These are phyloP conservation scores for Dipteronia dyeriana DNA, from an alignment of 345 rosid species.

Conservation along the genomic window DNA sequence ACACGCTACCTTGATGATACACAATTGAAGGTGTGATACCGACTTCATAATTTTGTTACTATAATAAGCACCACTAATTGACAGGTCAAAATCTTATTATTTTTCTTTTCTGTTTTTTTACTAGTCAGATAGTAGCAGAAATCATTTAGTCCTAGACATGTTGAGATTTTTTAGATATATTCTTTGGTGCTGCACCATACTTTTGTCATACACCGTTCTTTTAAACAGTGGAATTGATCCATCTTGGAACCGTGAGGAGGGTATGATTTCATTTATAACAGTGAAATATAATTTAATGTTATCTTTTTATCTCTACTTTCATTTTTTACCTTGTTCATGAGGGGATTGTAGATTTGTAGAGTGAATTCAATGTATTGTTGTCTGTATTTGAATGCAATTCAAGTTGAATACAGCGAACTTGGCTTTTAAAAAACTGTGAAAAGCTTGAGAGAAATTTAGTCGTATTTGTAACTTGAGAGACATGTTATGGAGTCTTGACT, in stretches of 20 bases:
- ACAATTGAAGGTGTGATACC: slow-evolving; percentile 8
- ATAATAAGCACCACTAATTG: neutral
- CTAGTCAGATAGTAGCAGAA: neutral
- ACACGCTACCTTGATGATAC: slow-evolving; percentile 9
- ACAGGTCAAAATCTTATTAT: neutral
- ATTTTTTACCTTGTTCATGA: neutral
- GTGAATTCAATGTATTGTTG: neutral
- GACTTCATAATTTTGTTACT: slow-evolving; percentile 13
- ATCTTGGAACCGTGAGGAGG: neutral
- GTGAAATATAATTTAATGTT: neutral
- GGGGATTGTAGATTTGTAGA: neutral
- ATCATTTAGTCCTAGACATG: slow-evolving; percentile 16
- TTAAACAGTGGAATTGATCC: neutral
- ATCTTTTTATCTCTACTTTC: neutral
- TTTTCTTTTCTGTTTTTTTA: neutral
- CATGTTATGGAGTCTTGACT: neutral
- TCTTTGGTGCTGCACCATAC: slow-evolving; percentile 13
- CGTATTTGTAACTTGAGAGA: neutral
- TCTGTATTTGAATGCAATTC: too few species aligned
- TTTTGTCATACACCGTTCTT: neutral
- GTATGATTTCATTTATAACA: neutral
- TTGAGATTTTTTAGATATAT: slow-evolving; percentile 9
- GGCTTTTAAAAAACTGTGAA: neutral
- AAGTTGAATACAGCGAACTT: neutral
- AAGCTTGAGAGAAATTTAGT: neutral